Percentiles rank a stretch among this genome's conserved stretches.
phyloP scores from a whole-genome alignment of 345 rosid genomes.

The Dimocarpus longan region DNA sequence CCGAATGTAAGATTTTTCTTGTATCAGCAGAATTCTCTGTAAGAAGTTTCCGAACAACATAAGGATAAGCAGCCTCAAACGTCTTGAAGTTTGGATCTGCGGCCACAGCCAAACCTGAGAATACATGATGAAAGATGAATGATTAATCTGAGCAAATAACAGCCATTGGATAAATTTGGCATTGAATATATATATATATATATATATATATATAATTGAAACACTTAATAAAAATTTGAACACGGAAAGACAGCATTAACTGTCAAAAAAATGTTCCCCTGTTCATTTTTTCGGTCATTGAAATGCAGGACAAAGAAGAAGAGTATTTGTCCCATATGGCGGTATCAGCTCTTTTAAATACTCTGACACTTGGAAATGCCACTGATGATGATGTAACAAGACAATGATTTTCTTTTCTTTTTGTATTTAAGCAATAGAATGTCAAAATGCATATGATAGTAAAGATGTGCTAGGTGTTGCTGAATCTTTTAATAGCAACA shows the following conservation, averaged over 20 bases:
- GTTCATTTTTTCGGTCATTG: neutral
- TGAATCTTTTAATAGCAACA: neutral
- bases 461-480: neutral
- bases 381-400: neutral
- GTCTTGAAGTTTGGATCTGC: conserved; percentile 87
- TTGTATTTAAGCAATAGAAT: neutral
- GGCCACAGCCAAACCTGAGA: conserved; percentile 81
- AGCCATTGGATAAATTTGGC: neutral
- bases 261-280: neutral
- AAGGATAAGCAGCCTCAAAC: conserved; percentile 94
- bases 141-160: conserved; percentile 3
- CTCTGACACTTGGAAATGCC: neutral
- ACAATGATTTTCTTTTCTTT: neutral
- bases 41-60: conserved; percentile 80
- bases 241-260: neutral
- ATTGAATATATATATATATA: too few relatives aligned
- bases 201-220: too few relatives aligned
- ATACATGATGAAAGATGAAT: conserved; percentile 23
- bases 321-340: too few relatives aligned
- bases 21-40: conserved; percentile 73
- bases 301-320: too few relatives aligned
- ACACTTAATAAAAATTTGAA: too few relatives aligned
- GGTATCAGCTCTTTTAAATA: too few relatives aligned
- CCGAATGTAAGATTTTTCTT: conserved; percentile 82
- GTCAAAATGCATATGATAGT: neutral